These are phyloP conservation scores for Trypanosoma mega DNA, from an alignment of 208 protist species.

Conservation along the genomic window DNA sequence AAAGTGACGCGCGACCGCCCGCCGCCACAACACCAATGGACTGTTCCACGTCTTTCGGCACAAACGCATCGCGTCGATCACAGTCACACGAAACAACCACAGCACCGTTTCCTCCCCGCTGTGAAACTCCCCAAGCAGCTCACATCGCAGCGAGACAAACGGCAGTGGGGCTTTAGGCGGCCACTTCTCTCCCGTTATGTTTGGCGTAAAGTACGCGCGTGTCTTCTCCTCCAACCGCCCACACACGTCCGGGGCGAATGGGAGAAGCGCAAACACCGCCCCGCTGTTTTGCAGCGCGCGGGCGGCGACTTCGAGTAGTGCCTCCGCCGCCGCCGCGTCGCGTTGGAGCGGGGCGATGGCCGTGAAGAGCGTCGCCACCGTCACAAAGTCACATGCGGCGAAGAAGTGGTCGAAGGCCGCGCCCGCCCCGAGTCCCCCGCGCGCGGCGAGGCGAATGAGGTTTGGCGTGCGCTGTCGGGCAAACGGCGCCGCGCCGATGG, in stretches of 20 bases:
- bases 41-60: constrained; percentile 18
- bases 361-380: neutral
- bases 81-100: constrained; percentile 7
- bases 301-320: neutral
- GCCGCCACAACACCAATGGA: constrained; percentile 14
- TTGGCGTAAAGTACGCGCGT: too few species aligned
- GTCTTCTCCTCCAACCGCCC: too few species aligned
- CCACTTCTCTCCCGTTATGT: too few species aligned
- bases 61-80: neutral
- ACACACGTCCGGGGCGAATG: neutral
- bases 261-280: neutral
- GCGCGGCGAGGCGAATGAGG: constrained; percentile 7
- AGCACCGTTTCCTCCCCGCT: neutral
- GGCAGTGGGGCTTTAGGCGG: too few species aligned
- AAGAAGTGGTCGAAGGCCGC: neutral
- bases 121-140: too few species aligned
- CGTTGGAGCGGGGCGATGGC: neutral
- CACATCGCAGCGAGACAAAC: too few species aligned
- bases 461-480: neutral
- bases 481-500: neutral
- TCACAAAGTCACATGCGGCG: neutral
- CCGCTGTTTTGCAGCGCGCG: neutral
- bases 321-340: neutral
- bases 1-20: neutral
- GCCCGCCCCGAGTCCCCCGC: too few species aligned